A percentile compares a stretch with the other conserved stretches of the same genome.
These are phyloP conservation scores for Talaromyces pinophilus DNA, from an alignment of 2,329 filamentous ascomycete genomes.

Conservation along the genomic window DNA sequence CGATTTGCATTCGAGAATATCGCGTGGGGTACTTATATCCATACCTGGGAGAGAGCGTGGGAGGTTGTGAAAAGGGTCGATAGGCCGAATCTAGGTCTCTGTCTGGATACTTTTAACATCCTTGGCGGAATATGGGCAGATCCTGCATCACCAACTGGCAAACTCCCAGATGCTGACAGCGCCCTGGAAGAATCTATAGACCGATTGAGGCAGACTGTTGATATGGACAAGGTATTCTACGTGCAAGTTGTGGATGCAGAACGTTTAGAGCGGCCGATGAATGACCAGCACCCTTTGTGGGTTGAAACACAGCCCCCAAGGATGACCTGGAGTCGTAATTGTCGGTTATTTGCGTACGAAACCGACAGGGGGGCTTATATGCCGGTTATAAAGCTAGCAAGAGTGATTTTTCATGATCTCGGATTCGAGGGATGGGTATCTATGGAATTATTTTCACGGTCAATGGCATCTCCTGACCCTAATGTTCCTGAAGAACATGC, in stretches of 20 bases:
- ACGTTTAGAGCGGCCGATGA: conserved; percentile 58
- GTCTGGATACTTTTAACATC: too few species aligned
- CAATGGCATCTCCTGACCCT: conserved; percentile 50
- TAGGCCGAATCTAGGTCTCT: too few species aligned
- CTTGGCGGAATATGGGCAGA: too few species aligned
- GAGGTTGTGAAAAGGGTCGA: too few species aligned
- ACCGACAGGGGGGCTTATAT: conserved; percentile 64
- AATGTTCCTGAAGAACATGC: neutral
- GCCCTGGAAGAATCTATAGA: neutral
- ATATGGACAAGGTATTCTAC: conserved; percentile 68
- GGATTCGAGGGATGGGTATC: conserved; percentile 69
- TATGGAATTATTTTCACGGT: conserved; percentile 66
- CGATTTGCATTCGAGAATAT: too few species aligned
- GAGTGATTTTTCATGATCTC: conserved; percentile 62
- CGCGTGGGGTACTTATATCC: too few species aligned
- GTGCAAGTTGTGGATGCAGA: conserved; percentile 75
- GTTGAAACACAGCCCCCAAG: conserved; percentile 57
- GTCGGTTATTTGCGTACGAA: conserved; percentile 66
- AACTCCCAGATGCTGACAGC: too few species aligned
- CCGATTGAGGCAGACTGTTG: conserved; percentile 54
- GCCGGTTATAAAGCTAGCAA: conserved; percentile 62
- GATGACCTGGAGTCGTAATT: conserved; percentile 78
- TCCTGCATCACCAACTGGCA: too few species aligned
- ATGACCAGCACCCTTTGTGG: conserved; percentile 56
- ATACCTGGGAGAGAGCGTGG: too few species aligned